These are phyloP conservation scores for Candida insectorum DNA, from an alignment of 805 yeast genomes.

Conservation along the genomic window DNA sequence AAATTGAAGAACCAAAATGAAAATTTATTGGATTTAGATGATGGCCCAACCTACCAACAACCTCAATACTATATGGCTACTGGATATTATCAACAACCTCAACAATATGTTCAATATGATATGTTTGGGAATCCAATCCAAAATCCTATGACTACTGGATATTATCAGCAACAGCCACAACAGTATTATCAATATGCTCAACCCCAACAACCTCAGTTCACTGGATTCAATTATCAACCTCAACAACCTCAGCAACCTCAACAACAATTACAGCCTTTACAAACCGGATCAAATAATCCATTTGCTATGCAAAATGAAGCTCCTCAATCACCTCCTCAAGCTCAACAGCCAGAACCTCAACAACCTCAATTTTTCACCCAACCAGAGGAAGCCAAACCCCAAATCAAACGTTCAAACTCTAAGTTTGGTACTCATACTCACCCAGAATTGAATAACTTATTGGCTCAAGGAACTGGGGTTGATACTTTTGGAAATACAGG, in stretches of 20 bases:
- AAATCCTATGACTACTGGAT: conserved; percentile 52
- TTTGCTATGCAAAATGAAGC: conserved; percentile 47
- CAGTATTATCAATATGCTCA: conserved; percentile 23
- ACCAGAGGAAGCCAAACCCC: conserved; percentile 27
- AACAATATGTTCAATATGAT: conserved; percentile 45
- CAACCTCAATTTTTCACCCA: conserved; percentile 28
- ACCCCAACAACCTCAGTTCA: conserved; percentile 24
- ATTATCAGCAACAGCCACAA: conserved; percentile 36
- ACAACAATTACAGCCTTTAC: conserved; percentile 47
- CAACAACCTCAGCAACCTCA: conserved; percentile 27
- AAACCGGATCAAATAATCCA: conserved; percentile 77
- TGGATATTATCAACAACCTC: conserved; percentile 41
- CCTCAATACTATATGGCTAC: conserved; percentile 37
- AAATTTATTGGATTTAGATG: conserved; percentile 55
- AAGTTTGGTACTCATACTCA: conserved; percentile 46
- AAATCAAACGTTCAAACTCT: conserved; percentile 30
- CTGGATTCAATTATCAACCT: conserved; percentile 27
- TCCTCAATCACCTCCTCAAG: conserved; percentile 18
- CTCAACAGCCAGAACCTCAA: conserved; percentile 22
- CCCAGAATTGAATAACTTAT: conserved; percentile 65
- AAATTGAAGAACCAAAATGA: conserved; percentile 41
- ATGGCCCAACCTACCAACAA: conserved; percentile 22
- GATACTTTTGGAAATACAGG: conserved; percentile 94
- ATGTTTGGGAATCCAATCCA: conserved; percentile 68
- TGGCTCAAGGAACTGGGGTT: conserved; percentile 85